These are phyloP conservation scores for Stropharia rugosoannulata DNA, from an alignment of 768 basidiomycete genomes.

Conservation along the genomic window DNA sequence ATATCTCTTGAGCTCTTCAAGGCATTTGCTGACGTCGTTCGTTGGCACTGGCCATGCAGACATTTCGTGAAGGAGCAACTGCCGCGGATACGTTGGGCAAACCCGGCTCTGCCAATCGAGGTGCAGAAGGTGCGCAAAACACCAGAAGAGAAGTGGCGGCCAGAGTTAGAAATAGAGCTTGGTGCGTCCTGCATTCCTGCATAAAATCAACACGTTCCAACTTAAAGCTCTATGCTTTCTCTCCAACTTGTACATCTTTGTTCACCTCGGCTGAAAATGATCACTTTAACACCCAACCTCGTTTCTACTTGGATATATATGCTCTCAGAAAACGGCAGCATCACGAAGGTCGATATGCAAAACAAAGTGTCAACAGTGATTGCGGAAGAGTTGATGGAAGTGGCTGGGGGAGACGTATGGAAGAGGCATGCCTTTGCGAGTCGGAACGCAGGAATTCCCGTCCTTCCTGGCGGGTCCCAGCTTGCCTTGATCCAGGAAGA, in stretches of 20 bases:
- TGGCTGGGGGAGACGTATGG: constrained; percentile 63
- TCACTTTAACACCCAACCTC: background rate
- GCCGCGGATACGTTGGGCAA: constrained; percentile 75
- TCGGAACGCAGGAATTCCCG: constrained; percentile 43
- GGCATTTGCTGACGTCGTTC: background rate
- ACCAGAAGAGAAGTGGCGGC: constrained; percentile 53
- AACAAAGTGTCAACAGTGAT: constrained; percentile 71
- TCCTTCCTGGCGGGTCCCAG: constrained; percentile 42
- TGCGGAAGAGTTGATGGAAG: constrained; percentile 67
- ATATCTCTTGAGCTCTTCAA: background rate
- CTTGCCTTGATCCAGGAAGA: constrained; percentile 9
- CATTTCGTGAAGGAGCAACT: constrained; percentile 82
- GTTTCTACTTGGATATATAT: background rate
- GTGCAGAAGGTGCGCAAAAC: constrained; percentile 56
- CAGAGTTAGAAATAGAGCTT: constrained; percentile 61
- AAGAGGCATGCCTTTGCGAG: constrained; percentile 50
- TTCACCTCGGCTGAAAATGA: background rate
- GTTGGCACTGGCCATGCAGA: constrained; percentile 30
- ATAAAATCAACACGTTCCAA: background rate
- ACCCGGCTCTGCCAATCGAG: constrained; percentile 62
- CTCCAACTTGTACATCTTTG: background rate
- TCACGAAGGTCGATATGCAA: constrained; percentile 51
- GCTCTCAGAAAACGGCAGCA: constrained; percentile 47
- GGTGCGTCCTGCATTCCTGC: constrained; percentile 41
- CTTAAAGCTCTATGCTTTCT: background rate